These are phyloP conservation scores for Plantago ovata DNA, from an alignment of 257 asterid species.

Conservation along the genomic window DNA sequence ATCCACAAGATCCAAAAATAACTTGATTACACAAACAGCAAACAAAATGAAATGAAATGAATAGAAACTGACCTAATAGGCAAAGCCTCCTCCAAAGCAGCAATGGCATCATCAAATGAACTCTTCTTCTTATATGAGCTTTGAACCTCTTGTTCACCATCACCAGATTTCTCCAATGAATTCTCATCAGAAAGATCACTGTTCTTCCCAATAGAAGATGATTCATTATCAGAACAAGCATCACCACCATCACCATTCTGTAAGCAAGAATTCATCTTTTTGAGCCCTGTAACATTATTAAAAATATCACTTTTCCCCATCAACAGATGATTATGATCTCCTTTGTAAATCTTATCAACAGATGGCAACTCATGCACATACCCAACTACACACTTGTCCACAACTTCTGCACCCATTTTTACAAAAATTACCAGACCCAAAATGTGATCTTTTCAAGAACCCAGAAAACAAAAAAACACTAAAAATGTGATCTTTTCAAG, in stretches of 20 bases:
- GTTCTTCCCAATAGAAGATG: slow-evolving; percentile 79
- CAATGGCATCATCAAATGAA: slow-evolving; percentile 56
- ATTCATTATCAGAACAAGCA: slow-evolving; percentile 47
- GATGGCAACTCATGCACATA: slow-evolving; percentile 31
- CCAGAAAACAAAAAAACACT: neutral
- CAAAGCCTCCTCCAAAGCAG: slow-evolving; percentile 57
- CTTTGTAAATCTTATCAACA: slow-evolving; percentile 30
- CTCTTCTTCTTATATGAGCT: slow-evolving; percentile 64
- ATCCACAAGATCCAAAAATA: neutral
- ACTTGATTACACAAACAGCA: neutral
- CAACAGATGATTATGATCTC: slow-evolving; percentile 28
- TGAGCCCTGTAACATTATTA: slow-evolving; percentile 11
- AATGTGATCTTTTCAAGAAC: slow-evolving; percentile 4
- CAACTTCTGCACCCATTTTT: slow-evolving; percentile 37
- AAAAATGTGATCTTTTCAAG: slow-evolving; percentile 2
- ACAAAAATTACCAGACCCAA: neutral
- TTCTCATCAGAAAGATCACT: slow-evolving; percentile 67
- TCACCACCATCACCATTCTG: neutral
- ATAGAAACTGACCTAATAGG: slow-evolving; percentile 55
- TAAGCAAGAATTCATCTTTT: slow-evolving; percentile 16
- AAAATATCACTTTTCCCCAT: slow-evolving; percentile 33
- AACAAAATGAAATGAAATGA: neutral
- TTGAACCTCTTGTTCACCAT: slow-evolving; percentile 65
- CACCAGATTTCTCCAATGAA: slow-evolving; percentile 44
- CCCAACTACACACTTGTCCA: slow-evolving; percentile 35